Base-by-base conservation (phyloP, 371 early-diverging fungal genomes). In the Mucor lusitanicus region DNA sequence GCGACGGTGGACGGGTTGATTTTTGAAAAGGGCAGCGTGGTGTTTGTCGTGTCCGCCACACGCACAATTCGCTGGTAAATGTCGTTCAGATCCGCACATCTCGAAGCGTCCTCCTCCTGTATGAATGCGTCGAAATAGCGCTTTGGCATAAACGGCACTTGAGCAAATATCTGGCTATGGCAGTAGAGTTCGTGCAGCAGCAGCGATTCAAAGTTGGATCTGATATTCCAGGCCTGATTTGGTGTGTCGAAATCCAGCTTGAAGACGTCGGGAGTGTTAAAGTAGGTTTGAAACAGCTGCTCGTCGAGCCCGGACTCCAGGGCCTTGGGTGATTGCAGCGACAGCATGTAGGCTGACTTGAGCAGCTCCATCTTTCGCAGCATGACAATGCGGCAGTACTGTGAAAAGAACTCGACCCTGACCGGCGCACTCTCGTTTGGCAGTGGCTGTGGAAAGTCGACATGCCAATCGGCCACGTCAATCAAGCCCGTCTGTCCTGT, bases 291-390 rank as follows among this genome's bases (percentile, higher is more conserved):
- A 46, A 77, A 79, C 21, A 79, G 63, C 27, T 68, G 67, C 30
- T 68, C 59, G 61, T 81, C 79, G 48, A 74, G 42, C 3, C 67
- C 63, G 3, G 58, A 50, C 40, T 67, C 67, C 6, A 74, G 59
- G 15, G 73, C 77, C 9, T 71, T 62, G 2, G 74, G 65, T 30
- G 78, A 77, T 54, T 61, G 64, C 2, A 73, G 61, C 9, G 70
- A 63, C 0, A 79, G 58, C 46, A 67, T 68, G n/a, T 77, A 77
- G 19, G 71, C 64, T 15, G 79, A 71, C 40, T 68, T 73, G 25
- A 82, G 77, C 1, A 82, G 32, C 3, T 82, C 71, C 73, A 82
- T 48, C 39, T 82, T 82, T 27, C 82, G 74, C 2, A 79, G 58
- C 68, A 76, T 71, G 9, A 77, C 70, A 12, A 79, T 62, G 21